These are phyloP conservation scores for Phialophora macrospora DNA, from an alignment of 2,329 filamentous ascomycete species.

Conservation along the genomic window DNA sequence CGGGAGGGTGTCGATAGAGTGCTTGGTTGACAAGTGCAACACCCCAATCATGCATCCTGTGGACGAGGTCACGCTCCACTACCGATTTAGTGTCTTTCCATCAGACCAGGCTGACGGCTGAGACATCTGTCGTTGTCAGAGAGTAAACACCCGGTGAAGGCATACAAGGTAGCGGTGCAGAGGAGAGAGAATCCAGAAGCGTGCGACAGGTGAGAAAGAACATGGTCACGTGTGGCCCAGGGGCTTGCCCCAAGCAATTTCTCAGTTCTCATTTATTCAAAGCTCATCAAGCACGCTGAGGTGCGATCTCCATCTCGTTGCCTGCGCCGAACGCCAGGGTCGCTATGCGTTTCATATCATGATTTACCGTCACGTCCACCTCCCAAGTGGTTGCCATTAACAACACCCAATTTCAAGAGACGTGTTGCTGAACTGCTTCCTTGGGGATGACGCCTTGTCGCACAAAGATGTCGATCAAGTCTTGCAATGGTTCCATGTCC, in stretches of 20 bases:
- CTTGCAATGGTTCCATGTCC: slow-evolving; percentile 95
- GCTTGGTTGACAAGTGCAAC: not conserved
- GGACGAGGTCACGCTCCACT: not conserved
- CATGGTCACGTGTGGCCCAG: slow-evolving; percentile 2
- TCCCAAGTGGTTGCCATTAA: not conserved
- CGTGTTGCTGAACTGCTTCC: slow-evolving; percentile 52
- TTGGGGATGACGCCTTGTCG: slow-evolving; percentile 84
- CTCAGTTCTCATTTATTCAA: slow-evolving; percentile 4
- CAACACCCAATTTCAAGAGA: slow-evolving; percentile 16
- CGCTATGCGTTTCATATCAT: slow-evolving; percentile 19
- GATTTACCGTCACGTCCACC: not conserved
- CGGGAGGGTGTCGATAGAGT: not conserved
- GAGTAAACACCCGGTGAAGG: not conserved
- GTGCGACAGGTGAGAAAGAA: not conserved
- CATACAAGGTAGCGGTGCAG: not conserved
- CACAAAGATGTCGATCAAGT: slow-evolving; percentile 88
- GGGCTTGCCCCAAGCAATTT: slow-evolving; percentile 8
- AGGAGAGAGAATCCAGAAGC: not conserved
- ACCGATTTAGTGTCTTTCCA: not conserved
- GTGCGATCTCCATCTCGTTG: slow-evolving; percentile 2
- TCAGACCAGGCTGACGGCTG: not conserved
- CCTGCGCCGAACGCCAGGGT: slow-evolving; percentile 16
- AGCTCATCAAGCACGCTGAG: slow-evolving; percentile 3
- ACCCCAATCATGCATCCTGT: not conserved
- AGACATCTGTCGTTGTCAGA: not conserved